These are phyloP conservation scores for Coprinopsis marcescibilis DNA, from an alignment of 768 basidiomycete species.

Conservation along the genomic window DNA sequence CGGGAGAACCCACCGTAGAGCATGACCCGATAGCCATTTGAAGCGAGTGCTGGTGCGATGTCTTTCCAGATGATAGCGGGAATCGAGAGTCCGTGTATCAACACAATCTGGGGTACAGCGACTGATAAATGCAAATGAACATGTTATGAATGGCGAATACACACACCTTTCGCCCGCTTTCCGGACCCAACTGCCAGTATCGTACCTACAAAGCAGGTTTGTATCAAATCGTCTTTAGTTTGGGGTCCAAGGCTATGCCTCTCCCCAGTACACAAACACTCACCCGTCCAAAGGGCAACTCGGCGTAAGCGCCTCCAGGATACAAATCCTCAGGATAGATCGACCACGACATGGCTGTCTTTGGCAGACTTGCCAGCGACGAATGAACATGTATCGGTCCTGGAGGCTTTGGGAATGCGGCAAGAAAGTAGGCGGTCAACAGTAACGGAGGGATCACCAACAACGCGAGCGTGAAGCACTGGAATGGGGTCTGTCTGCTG, in stretches of 20 bases:
- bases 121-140: neutral
- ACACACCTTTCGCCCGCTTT: conserved; percentile 57
- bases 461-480: conserved; percentile 48
- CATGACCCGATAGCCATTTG: conserved; percentile 65
- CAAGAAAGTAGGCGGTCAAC: conserved; percentile 54
- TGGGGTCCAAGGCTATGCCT: neutral
- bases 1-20: conserved; percentile 50
- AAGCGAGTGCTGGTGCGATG: conserved; percentile 58
- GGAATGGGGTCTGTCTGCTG: conserved; percentile 16
- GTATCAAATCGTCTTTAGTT: neutral
- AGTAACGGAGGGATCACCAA: conserved; percentile 57
- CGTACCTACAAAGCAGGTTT: conserved; percentile 39
- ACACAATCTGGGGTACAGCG: conserved; percentile 47
- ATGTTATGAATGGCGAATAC: neutral
- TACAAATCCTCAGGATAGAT: conserved; percentile 73
- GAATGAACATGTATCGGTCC: conserved; percentile 42
- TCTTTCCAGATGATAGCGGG: conserved; percentile 77
- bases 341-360: conserved; percentile 50
- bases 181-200: conserved; percentile 76
- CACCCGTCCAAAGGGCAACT: conserved; percentile 61
- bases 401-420: conserved; percentile 61
- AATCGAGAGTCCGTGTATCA: conserved; percentile 75
- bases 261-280: conserved; percentile 14
- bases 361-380: conserved; percentile 57
- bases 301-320: conserved; percentile 55